These are phyloP conservation scores for Teunomyces gatunensis DNA, from an alignment of 805 yeast species.

Conservation along the genomic window DNA sequence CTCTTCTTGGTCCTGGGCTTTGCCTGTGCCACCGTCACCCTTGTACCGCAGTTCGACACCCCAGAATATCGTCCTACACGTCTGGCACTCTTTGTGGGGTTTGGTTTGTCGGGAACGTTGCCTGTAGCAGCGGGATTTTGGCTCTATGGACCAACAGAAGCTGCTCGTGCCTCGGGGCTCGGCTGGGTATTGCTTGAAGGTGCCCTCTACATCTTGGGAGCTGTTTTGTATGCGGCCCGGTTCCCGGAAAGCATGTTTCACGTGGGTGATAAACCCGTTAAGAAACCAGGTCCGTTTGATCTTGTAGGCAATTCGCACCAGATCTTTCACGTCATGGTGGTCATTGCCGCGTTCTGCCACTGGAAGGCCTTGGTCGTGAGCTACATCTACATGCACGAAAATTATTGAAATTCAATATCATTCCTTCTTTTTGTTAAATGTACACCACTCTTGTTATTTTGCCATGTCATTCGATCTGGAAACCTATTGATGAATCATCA, in stretches of 20 bases:
- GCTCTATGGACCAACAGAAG: slow-evolving; percentile 48
- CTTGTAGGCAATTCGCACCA: slow-evolving; percentile 82
- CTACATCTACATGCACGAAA: slow-evolving; percentile 48
- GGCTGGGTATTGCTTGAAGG: slow-evolving; percentile 71
- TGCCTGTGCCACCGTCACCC: slow-evolving; percentile 60
- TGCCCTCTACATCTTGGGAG: slow-evolving; percentile 72
- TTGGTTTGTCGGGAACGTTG: slow-evolving; percentile 74
- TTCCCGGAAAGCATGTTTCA: slow-evolving; percentile 65
- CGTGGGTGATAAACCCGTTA: slow-evolving; percentile 17
- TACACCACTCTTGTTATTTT: slow-evolving; percentile 25
- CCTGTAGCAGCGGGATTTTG: slow-evolving; percentile 60
- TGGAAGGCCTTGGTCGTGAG: slow-evolving; percentile 59
- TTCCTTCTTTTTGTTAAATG: background rate
- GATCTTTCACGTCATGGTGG: slow-evolving; percentile 75
- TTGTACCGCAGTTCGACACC: slow-evolving; percentile 64
- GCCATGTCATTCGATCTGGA: slow-evolving; percentile 64
- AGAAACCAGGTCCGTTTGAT: slow-evolving; percentile 46
- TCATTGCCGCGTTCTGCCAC: slow-evolving; percentile 74
- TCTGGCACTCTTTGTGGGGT: slow-evolving; percentile 72
- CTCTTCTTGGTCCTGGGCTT: slow-evolving; percentile 56
- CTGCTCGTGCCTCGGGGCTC: slow-evolving; percentile 52
- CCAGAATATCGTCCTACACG: slow-evolving; percentile 73
- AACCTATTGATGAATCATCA: slow-evolving; percentile 24
- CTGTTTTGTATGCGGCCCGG: slow-evolving; percentile 71
- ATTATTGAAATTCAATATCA: background rate